Conservation (phyloP, 495 filamentous ascomycete genomes). For the Aspergillus ostianus region DNA sequence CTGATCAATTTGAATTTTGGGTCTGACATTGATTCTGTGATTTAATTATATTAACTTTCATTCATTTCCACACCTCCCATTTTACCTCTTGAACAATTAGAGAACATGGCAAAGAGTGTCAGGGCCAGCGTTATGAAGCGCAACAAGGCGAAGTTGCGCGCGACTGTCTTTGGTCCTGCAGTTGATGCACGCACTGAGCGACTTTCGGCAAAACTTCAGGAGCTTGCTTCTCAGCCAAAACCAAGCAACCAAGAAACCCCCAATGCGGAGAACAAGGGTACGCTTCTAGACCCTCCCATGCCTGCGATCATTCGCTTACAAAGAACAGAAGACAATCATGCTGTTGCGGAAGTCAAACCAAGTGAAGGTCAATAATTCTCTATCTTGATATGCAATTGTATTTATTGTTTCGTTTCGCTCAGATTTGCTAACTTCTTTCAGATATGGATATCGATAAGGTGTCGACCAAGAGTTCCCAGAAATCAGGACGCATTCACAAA, state of each 20-base stretch:
- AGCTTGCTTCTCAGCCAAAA: constrained; percentile 66
- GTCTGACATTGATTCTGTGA: too few species aligned
- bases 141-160: constrained; percentile 73
- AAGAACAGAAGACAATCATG: neutral
- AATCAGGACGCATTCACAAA: constrained; percentile 39
- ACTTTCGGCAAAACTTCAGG: constrained; percentile 75
- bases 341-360: constrained; percentile 10
- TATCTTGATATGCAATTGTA: neutral
- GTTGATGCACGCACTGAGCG: constrained; percentile 73
- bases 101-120: constrained; percentile 75
- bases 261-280: constrained; percentile 30
- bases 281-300: constrained; percentile 9
- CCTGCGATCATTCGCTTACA: neutral
- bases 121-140: constrained; percentile 72
- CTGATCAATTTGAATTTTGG: neutral
- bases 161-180: constrained; percentile 74
- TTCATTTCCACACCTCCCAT: neutral
- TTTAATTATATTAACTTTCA: too few species aligned
- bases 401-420: neutral
- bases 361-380: constrained; percentile 26
- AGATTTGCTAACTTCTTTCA: constrained; percentile 20
- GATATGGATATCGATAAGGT: constrained; percentile 40
- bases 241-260: constrained; percentile 25
- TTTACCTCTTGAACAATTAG: neutral
- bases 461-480: constrained; percentile 23